Evolutionary conservation across 768 basidiomycete genomes (phyloP).

Genomic region (Peribolospora kevripleyi): DNA sequence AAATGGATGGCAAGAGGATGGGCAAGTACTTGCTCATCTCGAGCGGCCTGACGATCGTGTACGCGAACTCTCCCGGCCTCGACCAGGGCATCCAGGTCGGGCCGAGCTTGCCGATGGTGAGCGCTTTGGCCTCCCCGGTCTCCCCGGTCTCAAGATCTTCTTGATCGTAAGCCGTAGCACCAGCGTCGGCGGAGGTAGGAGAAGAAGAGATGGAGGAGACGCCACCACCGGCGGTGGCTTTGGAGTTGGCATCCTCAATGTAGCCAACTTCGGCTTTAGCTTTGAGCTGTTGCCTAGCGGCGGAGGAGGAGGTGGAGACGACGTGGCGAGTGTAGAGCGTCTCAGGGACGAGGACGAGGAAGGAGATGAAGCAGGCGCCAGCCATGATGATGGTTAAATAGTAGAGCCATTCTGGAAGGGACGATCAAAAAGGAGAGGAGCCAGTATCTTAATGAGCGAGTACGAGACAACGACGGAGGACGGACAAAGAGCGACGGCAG

Average conservation of each 20-base stretch:
- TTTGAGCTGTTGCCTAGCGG: constrained; percentile 1
- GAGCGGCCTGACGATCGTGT: constrained; percentile 7
- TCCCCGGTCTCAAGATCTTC: background rate
- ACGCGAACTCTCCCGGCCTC: constrained; percentile 9
- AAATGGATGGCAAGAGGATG: constrained; percentile 10
- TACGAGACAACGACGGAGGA: too few species aligned
- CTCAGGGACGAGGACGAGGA: constrained; percentile 14
- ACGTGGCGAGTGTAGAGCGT: constrained; percentile 11
- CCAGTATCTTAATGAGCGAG: background rate
- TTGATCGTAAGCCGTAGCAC: too few species aligned
- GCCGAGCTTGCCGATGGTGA: constrained; percentile 3
- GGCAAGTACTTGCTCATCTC: constrained; percentile 9
- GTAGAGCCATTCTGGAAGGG: background rate
- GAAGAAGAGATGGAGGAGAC: background rate
- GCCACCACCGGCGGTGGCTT: background rate
- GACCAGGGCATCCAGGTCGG: constrained; percentile 13
- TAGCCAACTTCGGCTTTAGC: background rate
- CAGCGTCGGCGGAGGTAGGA: too few species aligned
- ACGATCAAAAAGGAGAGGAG: background rate
- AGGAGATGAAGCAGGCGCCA: constrained; percentile 6
- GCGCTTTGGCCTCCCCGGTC: background rate
- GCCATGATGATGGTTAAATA: constrained; percentile 3
- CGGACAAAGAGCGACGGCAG: too few species aligned
- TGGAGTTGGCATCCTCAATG: background rate
- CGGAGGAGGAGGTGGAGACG: background rate